Evolutionary conservation across 164 flowering plant genomes (phyloP).

Genomic region (Tetrastigma voinierianum): DNA sequence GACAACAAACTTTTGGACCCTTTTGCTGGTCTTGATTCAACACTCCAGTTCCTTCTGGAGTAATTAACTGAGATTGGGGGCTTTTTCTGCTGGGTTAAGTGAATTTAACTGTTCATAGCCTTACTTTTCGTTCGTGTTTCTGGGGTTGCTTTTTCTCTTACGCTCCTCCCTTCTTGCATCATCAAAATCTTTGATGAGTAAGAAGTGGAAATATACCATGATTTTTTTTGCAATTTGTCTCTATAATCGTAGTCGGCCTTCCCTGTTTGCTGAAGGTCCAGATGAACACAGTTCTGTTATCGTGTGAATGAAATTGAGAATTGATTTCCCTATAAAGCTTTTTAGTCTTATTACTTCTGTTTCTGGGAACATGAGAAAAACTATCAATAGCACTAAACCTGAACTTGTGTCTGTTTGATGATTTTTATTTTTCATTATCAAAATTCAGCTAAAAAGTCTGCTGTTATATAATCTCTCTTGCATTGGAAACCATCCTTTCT

Average conservation of each 20-base stretch:
- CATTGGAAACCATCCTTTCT: no score
- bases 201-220: conserved; percentile 2
- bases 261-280: not conserved
- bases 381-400: no score
- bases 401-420: no score
- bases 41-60: conserved; percentile 34
- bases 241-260: conserved; percentile 2
- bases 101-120: conserved; percentile 11
- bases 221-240: conserved; percentile 14
- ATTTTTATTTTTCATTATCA: no score
- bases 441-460: no score
- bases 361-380: no score
- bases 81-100: not conserved
- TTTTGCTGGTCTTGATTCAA: conserved; percentile 48
- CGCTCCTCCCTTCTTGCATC: not conserved
- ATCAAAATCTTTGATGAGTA: not conserved
- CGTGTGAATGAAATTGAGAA: no score
- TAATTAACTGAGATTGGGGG: conserved; percentile 11
- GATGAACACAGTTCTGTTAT: no score
- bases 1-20: conserved; percentile 53
- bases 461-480: no score
- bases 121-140: conserved; percentile 1
- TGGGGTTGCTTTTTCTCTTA: not conserved
- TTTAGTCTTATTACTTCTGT: no score
- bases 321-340: no score